These are phyloP conservation scores for Seminavis robusta DNA, from an alignment of 108 stramenopile genomes.

Conservation along the genomic window DNA sequence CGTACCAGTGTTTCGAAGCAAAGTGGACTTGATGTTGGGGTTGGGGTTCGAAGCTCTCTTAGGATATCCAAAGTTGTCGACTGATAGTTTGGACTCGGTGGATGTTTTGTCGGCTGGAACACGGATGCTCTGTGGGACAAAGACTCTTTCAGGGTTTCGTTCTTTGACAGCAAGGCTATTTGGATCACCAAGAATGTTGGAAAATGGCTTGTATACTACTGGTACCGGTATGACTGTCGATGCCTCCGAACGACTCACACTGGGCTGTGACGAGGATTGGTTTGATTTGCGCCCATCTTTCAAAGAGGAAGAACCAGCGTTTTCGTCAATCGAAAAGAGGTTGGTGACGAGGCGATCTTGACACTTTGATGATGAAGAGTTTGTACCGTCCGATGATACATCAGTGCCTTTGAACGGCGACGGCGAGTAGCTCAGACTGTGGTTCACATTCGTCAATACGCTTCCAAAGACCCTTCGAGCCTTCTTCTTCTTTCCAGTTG, in stretches of 20 bases:
- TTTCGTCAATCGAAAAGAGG: conserved; percentile 8
- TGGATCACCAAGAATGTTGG: too few relatives aligned
- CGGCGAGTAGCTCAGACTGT: conserved; percentile 46
- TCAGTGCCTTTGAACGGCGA: conserved; percentile 14
- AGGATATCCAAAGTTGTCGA: too few relatives aligned
- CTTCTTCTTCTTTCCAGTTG: conserved; percentile 26
- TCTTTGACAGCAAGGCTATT: too few relatives aligned
- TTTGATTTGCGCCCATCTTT: not conserved
- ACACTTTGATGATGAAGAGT: not conserved
- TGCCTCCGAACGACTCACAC: conserved; percentile 18
- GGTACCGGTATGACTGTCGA: not conserved
- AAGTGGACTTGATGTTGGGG: not conserved
- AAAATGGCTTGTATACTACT: not conserved
- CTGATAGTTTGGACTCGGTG: too few relatives aligned
- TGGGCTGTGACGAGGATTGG: not conserved
- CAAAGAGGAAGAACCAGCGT: not conserved
- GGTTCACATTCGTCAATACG: conserved; percentile 24
- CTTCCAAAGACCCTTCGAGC: conserved; percentile 49
- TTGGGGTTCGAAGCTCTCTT: too few relatives aligned
- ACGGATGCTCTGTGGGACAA: too few relatives aligned
- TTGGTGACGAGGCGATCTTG: conserved; percentile 1
- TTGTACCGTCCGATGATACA: not conserved
- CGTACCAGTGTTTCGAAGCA: too few relatives aligned
- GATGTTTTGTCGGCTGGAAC: too few relatives aligned
- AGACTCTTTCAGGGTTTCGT: too few relatives aligned